These are phyloP conservation scores for Aspergillus ochraceus DNA, from an alignment of 2,329 filamentous ascomycete species.

Conservation along the genomic window DNA sequence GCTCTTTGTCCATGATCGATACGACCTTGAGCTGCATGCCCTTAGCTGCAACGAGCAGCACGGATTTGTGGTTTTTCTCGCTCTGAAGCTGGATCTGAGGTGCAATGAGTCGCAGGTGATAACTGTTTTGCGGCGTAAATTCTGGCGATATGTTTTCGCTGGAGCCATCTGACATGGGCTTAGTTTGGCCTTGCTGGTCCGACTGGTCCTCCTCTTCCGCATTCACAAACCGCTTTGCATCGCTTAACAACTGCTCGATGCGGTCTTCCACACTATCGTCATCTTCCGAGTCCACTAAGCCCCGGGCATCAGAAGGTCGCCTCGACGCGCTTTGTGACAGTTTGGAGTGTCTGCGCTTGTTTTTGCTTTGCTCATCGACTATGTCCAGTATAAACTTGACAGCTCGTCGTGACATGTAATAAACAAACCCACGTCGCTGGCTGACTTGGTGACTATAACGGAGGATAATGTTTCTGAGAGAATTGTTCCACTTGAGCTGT, in stretches of 20 bases:
- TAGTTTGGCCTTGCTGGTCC: slow-evolving; percentile 43
- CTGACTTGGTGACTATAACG: slow-evolving; percentile 97
- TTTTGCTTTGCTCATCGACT: slow-evolving; percentile 86
- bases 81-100: slow-evolving; percentile 98
- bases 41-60: slow-evolving; percentile 94
- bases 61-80: slow-evolving; percentile 95
- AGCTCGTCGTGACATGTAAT: slow-evolving; percentile 92
- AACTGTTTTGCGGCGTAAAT: slow-evolving; percentile 88
- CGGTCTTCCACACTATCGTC: slow-evolving; percentile 74
- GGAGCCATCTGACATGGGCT: slow-evolving; percentile 51
- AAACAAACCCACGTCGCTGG: slow-evolving; percentile 92
- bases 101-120: slow-evolving; percentile 90
- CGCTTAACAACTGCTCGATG: slow-evolving; percentile 80
- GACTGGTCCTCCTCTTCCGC: slow-evolving; percentile 59
- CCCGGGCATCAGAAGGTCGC: slow-evolving; percentile 29
- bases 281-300: slow-evolving; percentile 53
- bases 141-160: slow-evolving; percentile 79
- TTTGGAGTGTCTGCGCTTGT: slow-evolving; percentile 52
- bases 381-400: slow-evolving; percentile 99
- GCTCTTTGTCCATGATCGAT: slow-evolving; percentile 95
- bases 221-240: slow-evolving; percentile 78
- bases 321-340: slow-evolving; percentile 30
- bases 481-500: slow-evolving; percentile 98
- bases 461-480: slow-evolving; percentile 90
- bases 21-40: slow-evolving; percentile 98